Evolutionary conservation across 345 rosid species (phyloP), one percentile per base, ranked within the genome.

Genomic region (Litchi chinensis): DNA sequence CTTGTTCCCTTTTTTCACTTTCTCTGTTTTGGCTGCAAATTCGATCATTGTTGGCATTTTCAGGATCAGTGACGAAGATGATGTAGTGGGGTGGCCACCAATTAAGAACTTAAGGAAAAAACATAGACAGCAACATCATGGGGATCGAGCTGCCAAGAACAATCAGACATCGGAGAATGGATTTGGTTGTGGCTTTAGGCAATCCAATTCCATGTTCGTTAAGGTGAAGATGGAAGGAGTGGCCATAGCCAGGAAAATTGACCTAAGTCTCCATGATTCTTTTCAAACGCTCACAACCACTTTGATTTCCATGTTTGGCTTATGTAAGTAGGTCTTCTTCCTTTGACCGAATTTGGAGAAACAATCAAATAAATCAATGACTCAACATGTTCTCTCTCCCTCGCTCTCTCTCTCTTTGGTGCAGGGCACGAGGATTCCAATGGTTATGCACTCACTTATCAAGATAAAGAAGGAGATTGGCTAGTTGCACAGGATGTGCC

Each of bases 181-280:
- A 10, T 68, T 73, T 43, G 69, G 63, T 41, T 67, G 59, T 54
- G 77, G 72, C 15, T 62, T 69, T 2, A 78, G 78, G 24, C 18
- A 40, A 24, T 76, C 84, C 5, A 83, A 69, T 13, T 86, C 83
- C 19, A 82, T 56, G 85, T 89, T 77, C 71, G 76, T 89, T 65
- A 89, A 89, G 85, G 92, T 89, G 72, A 84, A 79, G 22, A 78
- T 87, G 89, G 92, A 89, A 40, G 92, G 92, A 40, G 84, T 81
- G 6, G 92, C 83, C 28, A 87, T 89, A 19, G 86, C 84, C 28
- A 84, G 91, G 68, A 89, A 89, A 81, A 78, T 89, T 64, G 83
- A 89, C 70, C 52, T 85, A 21, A 79, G 74, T 79, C 82, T 80
- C 76, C 79, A 74, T 41, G 19, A 59, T 70, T 87, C 89, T 39